phyloP scores from a whole-genome alignment of 2,329 filamentous ascomycete genomes.

The Diaporthe sp. region DNA sequence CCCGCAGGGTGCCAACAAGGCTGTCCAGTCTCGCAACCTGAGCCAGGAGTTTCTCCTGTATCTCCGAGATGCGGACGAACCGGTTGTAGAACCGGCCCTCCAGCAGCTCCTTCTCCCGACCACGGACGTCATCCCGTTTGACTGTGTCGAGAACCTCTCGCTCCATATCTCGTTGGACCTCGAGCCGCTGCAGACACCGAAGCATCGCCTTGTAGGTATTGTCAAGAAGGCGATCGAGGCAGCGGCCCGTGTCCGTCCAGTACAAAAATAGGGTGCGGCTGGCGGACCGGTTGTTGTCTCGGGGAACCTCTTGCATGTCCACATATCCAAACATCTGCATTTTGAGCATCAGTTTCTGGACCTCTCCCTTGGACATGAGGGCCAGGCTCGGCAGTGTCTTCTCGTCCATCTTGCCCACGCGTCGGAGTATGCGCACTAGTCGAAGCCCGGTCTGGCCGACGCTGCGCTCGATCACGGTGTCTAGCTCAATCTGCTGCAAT shows the following conservation, averaged over 20 bases:
- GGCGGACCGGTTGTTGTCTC: slow-evolving; percentile 85
- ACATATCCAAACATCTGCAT: slow-evolving; percentile 90
- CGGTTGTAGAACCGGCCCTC: slow-evolving; percentile 78
- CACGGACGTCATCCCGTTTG: slow-evolving; percentile 87
- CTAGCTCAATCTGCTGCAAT: slow-evolving; percentile 83
- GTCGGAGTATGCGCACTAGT: slow-evolving; percentile 85
- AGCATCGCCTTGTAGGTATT: slow-evolving; percentile 92
- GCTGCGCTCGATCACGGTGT: slow-evolving; percentile 82
- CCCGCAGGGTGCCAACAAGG: slow-evolving; percentile 84
- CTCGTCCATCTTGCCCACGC: slow-evolving; percentile 95
- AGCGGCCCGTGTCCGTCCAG: slow-evolving; percentile 86
- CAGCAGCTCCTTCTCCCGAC: slow-evolving; percentile 85
- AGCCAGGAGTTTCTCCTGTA: slow-evolving; percentile 80
- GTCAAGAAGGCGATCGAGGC: slow-evolving; percentile 78
- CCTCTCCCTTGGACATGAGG: slow-evolving; percentile 86
- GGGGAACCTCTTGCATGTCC: slow-evolving; percentile 94
- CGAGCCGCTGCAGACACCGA: slow-evolving; percentile 83
- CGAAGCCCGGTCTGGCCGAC: slow-evolving; percentile 84
- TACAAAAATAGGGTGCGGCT: slow-evolving; percentile 91
- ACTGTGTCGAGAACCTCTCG: slow-evolving; percentile 83
- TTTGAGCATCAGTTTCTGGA: slow-evolving; percentile 85
- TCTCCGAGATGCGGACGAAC: slow-evolving; percentile 63
- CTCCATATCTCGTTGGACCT: slow-evolving; percentile 80
- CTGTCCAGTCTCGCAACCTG: slow-evolving; percentile 88
- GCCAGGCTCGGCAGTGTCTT: slow-evolving; percentile 86